Conservation (phyloP, 352 stramenopile genomes). For the Phytophthora boehmeriae region DNA sequence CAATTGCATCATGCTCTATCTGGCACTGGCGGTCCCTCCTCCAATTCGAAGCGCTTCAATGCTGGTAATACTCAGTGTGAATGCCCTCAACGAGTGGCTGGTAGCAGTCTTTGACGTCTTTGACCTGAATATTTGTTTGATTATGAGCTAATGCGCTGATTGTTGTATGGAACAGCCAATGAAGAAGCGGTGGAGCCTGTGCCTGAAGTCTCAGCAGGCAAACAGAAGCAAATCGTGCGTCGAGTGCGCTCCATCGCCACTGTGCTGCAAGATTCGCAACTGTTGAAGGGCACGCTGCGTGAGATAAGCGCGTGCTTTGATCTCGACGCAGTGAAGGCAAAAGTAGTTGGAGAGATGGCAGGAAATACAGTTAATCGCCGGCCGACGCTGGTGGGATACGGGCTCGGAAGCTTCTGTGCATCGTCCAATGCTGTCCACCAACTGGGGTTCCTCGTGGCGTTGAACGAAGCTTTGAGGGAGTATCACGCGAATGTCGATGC, state of each 20-base stretch:
- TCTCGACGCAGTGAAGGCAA: conserved; percentile 4
- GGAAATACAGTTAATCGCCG: background rate
- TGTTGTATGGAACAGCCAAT: conserved; percentile 4
- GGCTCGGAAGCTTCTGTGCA: conserved; percentile 76
- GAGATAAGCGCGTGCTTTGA: conserved; percentile 38
- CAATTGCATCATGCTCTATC: background rate
- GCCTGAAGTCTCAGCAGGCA: conserved; percentile 34
- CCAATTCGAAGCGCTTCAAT: background rate
- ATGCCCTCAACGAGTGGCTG: conserved; percentile 14
- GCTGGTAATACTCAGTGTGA: background rate
- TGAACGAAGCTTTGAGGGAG: conserved; percentile 33
- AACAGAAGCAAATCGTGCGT: conserved; percentile 42
- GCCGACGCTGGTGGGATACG: conserved; percentile 65
- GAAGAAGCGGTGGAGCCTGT: conserved; percentile 34
- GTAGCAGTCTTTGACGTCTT: background rate
- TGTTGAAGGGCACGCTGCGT: conserved; percentile 35
- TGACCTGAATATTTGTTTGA: background rate
- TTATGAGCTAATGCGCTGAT: background rate
- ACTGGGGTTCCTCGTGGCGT: conserved; percentile 61
- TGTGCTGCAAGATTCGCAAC: conserved; percentile 31
- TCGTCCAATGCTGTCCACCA: conserved; percentile 81
- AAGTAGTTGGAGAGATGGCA: conserved; percentile 1
- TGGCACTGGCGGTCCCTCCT: conserved; percentile 5
- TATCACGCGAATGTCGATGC: background rate
- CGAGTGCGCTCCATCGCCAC: conserved; percentile 45